These are phyloP conservation scores for Gyromitra esculenta DNA, from an alignment of 2,329 filamentous ascomycete genomes.

Conservation along the genomic window DNA sequence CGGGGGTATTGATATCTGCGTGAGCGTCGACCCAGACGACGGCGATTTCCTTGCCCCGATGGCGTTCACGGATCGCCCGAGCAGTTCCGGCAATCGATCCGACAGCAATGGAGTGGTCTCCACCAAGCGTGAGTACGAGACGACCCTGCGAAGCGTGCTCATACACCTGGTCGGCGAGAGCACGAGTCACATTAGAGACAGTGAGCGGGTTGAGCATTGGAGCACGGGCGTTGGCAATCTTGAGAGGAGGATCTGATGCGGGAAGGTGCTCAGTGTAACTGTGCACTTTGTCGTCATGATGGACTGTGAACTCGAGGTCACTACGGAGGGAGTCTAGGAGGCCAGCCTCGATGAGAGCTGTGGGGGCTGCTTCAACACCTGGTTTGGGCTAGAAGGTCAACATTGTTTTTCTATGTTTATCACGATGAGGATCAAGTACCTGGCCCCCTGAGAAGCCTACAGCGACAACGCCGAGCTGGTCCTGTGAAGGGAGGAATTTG, in stretches of 20 bases:
- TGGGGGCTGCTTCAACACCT: slow-evolving; percentile 89
- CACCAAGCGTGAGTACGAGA: slow-evolving; percentile 90
- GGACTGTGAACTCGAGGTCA: slow-evolving; percentile 87
- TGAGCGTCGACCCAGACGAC: slow-evolving; percentile 99
- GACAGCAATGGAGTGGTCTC: slow-evolving; percentile 96
- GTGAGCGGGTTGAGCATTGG: slow-evolving; percentile 89
- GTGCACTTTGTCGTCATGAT: slow-evolving; percentile 84
- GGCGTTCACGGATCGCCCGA: slow-evolving; percentile 82
- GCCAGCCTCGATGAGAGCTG: slow-evolving; percentile 86
- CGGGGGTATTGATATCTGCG: slow-evolving; percentile 96
- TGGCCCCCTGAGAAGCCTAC: slow-evolving; percentile 97
- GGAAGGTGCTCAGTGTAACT: slow-evolving; percentile 81
- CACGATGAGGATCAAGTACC: slow-evolving; percentile 65
- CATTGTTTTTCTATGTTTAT: neutral
- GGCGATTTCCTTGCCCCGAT: slow-evolving; percentile 79
- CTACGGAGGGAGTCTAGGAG: slow-evolving; percentile 83
- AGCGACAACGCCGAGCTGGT: slow-evolving; percentile 88
- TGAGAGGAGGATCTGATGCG: slow-evolving; percentile 76
- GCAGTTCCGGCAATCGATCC: slow-evolving; percentile 89
- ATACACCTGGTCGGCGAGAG: slow-evolving; percentile 86
- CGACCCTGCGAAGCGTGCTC: slow-evolving; percentile 82
- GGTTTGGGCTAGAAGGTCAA: slow-evolving; percentile 74
- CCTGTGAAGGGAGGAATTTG: slow-evolving; percentile 81
- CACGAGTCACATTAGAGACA: slow-evolving; percentile 83
- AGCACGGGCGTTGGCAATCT: slow-evolving; percentile 63